Evolutionary conservation across 1,284 basidiomycete genomes (phyloP), one percentile per base, ranked within the genome.

Genomic region (Cronartium quercuum): DNA sequence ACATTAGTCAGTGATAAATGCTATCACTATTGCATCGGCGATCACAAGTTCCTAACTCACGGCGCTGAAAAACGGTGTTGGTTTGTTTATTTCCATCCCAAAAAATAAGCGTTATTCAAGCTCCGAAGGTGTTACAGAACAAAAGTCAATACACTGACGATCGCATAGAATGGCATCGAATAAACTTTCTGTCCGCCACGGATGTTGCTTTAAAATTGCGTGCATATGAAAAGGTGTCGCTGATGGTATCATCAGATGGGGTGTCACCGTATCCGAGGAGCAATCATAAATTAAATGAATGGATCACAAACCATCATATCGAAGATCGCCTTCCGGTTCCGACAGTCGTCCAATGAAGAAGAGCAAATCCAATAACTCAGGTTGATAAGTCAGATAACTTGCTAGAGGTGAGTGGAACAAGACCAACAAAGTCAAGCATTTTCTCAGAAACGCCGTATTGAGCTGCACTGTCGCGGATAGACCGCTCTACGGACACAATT

Each of bases 101-200:
- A 62, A 15, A 29, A 18, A 74, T 29, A 51, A 29, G 29, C 10
- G 12, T 5, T 81, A 89, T 81, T 82, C 92, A 92, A 94, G 18
- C 29, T 42, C 21, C 18, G 66, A 37, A 29, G 21, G 41, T 38
- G 15, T 35, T 63, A 60, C 24, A 3, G 0, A 57, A 12, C 29
- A 57, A 51, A 6, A 10, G 7, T 18, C 38, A 12, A 29, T 29
- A n/a, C 1, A 57, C 73, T 51, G 44, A 65, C 93, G 93, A 82
- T 96, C 94, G 0, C 93, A 94, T 58, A 96, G 85, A 77, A 98
- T 95, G 0, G 94, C 93, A 80, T 99, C 96, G 77, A 99, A 91
- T 13, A 97, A 82, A 3, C 87, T 89, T 1, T 92, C 94, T 77
- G 89, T 87, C 77, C 96, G 85, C 89, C 91, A 93, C 0, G 95